Percentiles rank a stretch among this genome's conserved stretches.
Conservation (phyloP, 2,329 filamentous ascomycete species). For the Aspergillus terreus region DNA sequence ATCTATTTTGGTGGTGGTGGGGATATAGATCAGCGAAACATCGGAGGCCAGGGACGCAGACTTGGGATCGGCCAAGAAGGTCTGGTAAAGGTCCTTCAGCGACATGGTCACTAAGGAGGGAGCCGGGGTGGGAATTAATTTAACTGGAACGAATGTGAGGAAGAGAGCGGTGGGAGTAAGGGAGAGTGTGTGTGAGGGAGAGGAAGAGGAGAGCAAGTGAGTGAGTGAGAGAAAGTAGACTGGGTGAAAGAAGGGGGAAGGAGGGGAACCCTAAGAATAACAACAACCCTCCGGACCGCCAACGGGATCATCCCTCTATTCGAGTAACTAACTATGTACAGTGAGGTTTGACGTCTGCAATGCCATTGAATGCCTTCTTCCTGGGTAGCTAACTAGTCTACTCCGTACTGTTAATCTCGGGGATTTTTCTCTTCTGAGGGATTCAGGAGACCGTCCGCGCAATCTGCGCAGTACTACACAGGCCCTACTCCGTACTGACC, state of each 20-base stretch:
- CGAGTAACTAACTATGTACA: too few species aligned
- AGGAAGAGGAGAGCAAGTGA: slow-evolving; percentile 6
- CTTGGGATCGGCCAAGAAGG: slow-evolving; percentile 67
- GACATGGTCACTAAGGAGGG: slow-evolving; percentile 30
- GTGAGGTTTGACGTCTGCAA: too few species aligned
- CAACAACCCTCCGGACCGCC: not conserved
- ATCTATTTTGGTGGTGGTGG: slow-evolving; percentile 72
- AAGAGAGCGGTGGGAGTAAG: slow-evolving; percentile 4
- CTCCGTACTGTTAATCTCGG: too few species aligned
- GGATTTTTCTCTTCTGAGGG: too few species aligned
- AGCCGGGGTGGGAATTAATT: not conserved
- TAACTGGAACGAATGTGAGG: slow-evolving; percentile 9
- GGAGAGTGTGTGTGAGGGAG: slow-evolving; percentile 8
- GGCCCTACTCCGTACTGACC: not conserved
- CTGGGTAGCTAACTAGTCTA: too few species aligned
- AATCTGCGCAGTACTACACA: too few species aligned
- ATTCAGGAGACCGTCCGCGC: too few species aligned
- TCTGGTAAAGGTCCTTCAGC: slow-evolving; percentile 58
- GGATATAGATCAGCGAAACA: slow-evolving; percentile 80
- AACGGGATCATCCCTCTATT: too few species aligned
- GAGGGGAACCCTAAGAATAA: slow-evolving; percentile 1
- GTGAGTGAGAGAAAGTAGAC: slow-evolving; percentile 10
- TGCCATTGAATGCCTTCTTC: too few species aligned
- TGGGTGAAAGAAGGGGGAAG: slow-evolving; percentile 3
- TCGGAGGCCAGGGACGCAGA: slow-evolving; percentile 60